These are phyloP conservation scores for Afroboletus lepidellus DNA, from an alignment of 1,284 basidiomycete genomes.

Conservation along the genomic window DNA sequence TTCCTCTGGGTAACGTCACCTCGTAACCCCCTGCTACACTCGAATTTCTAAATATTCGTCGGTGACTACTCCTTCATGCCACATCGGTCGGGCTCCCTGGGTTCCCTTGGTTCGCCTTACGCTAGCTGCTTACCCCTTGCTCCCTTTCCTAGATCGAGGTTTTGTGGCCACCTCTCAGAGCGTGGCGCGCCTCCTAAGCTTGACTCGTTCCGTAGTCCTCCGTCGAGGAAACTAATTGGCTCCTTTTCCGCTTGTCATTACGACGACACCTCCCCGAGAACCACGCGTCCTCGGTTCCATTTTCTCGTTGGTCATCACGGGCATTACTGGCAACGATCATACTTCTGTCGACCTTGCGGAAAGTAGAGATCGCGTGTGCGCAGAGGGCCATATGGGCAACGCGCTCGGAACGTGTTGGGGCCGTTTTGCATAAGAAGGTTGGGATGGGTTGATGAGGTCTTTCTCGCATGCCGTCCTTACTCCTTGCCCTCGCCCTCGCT, in stretches of 20 bases:
- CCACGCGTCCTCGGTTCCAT: too few relatives aligned
- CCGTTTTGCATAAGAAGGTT: slow-evolving; percentile 14
- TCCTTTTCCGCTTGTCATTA: not conserved
- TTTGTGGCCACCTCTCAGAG: not conserved
- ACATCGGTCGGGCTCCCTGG: not conserved
- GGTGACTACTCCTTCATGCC: not conserved
- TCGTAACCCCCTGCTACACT: not conserved
- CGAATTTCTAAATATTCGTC: not conserved
- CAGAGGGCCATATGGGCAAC: not conserved
- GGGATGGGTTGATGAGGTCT: not conserved
- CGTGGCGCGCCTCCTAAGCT: not conserved
- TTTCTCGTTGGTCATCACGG: not conserved
- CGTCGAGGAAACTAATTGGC: not conserved
- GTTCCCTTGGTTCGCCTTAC: not conserved
- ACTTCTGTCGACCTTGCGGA: not conserved
- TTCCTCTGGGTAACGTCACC: not conserved
- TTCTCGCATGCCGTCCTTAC: slow-evolving; percentile 10
- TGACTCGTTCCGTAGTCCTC: not conserved
- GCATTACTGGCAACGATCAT: not conserved
- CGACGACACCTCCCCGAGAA: not conserved
- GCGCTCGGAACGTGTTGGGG: not conserved
- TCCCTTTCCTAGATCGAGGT: not conserved
- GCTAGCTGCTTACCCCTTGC: not conserved
- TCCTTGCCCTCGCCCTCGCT: slow-evolving; percentile 13
- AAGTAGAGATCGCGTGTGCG: not conserved